Conservation (phyloP, 2,329 filamentous ascomycete genomes). For the Domatiomyces catenatus region DNA sequence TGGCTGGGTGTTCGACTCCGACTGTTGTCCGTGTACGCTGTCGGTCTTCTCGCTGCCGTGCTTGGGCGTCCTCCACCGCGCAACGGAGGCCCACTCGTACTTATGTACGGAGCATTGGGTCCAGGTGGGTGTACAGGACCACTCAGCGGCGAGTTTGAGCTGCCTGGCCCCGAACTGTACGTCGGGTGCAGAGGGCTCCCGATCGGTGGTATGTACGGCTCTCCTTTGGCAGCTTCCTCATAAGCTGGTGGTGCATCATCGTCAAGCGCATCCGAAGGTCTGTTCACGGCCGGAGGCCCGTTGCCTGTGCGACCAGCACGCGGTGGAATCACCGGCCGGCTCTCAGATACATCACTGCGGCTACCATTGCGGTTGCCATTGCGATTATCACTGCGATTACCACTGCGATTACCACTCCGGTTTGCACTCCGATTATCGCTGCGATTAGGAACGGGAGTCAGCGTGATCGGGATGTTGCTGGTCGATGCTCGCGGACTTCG, state of each 20-base stretch:
- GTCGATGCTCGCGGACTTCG: neutral
- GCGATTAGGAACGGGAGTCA: slow-evolving; percentile 9
- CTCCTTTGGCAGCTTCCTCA: slow-evolving; percentile 45
- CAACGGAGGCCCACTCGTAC: neutral
- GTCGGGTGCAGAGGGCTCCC: slow-evolving; percentile 30
- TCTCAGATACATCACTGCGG: slow-evolving; percentile 19
- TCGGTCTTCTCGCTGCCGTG: slow-evolving; percentile 5
- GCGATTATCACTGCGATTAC: neutral
- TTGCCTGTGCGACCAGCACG: slow-evolving; percentile 13
- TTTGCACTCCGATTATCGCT: slow-evolving; percentile 9
- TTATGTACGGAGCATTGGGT: slow-evolving; percentile 5
- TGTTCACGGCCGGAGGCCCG: slow-evolving; percentile 8
- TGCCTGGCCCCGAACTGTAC: slow-evolving; percentile 6
- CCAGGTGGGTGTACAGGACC: slow-evolving; percentile 11
- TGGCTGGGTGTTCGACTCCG: slow-evolving; percentile 3
- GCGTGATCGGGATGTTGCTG: slow-evolving; percentile 3
- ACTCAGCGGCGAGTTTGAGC: no score
- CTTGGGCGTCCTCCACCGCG: slow-evolving; percentile 2
- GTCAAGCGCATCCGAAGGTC: slow-evolving; percentile 23
- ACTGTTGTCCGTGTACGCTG: slow-evolving; percentile 10
- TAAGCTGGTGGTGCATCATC: slow-evolving; percentile 48
- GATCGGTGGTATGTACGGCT: slow-evolving; percentile 39
- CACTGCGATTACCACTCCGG: slow-evolving; percentile 1
- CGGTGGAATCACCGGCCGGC: slow-evolving; percentile 32
- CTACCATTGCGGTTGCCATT: slow-evolving; percentile 7